Conservation (phyloP, 805 yeast species). For the Wickerhamomyces rabaulensis region DNA sequence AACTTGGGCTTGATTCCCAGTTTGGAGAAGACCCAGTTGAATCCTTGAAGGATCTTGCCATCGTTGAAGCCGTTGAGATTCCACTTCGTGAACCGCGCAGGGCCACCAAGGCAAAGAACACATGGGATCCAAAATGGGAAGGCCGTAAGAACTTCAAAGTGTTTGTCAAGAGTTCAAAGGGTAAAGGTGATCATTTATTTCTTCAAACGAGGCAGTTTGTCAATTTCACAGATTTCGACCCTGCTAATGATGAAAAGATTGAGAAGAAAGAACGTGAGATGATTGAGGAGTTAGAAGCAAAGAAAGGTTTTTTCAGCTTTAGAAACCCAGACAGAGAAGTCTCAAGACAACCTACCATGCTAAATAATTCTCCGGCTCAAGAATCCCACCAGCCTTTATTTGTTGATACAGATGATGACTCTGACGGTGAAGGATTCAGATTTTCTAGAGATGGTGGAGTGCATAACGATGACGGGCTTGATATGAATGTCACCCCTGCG, state of each 20-base stretch:
- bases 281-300: not conserved
- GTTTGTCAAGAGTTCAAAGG: constrained; percentile 26
- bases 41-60: constrained; percentile 27
- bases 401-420: constrained; percentile 10
- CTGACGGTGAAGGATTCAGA: constrained; percentile 15
- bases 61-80: constrained; percentile 28
- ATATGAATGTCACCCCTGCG: constrained; percentile 15
- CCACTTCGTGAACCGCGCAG: constrained; percentile 7
- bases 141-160: constrained; percentile 35
- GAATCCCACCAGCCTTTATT: constrained; percentile 6
- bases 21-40: constrained; percentile 23
- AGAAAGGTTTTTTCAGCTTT: not conserved
- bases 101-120: not conserved
- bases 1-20: constrained; percentile 10
- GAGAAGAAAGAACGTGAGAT: constrained; percentile 1
- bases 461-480: constrained; percentile 17
- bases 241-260: constrained; percentile 2
- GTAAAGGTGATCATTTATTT: constrained; percentile 19
- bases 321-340: not conserved
- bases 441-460: constrained; percentile 12
- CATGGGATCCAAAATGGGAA: constrained; percentile 21
- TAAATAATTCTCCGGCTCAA: not conserved
- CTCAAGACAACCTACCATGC: no score
- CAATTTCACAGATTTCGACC: constrained; percentile 23
- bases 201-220: constrained; percentile 30